Percentiles rank a stretch among this genome's conserved stretches.
These are phyloP conservation scores for Biancaea sappan DNA, from an alignment of 306 rosid species.

Conservation along the genomic window DNA sequence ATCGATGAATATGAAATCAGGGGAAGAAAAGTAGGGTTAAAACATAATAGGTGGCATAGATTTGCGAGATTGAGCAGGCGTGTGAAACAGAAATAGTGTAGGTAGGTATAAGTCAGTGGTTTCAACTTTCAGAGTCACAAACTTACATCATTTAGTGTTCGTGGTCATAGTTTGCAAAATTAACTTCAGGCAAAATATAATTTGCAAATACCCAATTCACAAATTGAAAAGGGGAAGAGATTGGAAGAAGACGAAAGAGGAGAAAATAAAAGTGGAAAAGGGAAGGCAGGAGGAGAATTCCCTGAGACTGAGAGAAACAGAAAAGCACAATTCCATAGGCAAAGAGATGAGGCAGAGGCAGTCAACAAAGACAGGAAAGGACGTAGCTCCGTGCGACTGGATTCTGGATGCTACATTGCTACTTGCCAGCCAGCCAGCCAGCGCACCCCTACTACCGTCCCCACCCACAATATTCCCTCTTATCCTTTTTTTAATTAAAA, in stretches of 20 bases:
- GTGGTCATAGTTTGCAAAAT: no score
- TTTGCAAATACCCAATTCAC: no score
- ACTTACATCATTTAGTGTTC: neutral
- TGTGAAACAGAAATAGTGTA: neutral
- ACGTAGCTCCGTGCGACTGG: conserved; percentile 12
- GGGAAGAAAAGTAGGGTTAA: no score
- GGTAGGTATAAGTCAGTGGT: neutral
- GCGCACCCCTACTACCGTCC: no score
- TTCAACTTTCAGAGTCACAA: neutral
- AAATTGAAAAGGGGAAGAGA: neutral
- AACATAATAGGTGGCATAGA: no score
- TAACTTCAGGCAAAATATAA: no score
- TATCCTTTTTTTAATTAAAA: no score
- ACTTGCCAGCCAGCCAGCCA: neutral
- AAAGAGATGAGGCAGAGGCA: neutral
- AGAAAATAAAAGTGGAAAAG: neutral
- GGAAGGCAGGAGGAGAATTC: neutral
- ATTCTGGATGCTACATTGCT: no score
- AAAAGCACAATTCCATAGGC: neutral
- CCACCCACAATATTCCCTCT: neutral
- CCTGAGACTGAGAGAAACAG: no score
- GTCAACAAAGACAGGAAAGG: neutral
- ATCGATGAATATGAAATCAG: no score
- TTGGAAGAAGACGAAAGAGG: neutral
- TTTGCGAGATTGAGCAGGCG: no score